Evolutionary conservation across 176 grass and related monocot genomes (phyloP).

Genomic region (Tuctoria greenei): DNA sequence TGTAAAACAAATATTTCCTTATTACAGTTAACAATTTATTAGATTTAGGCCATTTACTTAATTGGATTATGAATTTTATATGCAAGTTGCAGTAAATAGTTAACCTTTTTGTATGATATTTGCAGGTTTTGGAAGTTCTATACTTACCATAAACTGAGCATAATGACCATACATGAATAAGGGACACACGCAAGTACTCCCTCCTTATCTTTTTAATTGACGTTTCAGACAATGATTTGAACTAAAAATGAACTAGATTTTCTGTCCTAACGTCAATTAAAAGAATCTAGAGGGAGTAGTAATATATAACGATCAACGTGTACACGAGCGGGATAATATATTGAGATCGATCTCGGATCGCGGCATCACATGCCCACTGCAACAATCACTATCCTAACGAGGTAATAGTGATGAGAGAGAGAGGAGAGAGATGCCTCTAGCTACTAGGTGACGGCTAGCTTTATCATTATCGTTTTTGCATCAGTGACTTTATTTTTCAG

Average conservation of each 20-base stretch:
- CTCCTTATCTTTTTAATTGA: too few species aligned
- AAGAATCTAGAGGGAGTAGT: too few species aligned
- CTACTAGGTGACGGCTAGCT: constrained; percentile 2
- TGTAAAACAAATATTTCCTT: background rate
- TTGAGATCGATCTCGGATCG: constrained; percentile 38
- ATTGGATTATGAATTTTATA: background rate
- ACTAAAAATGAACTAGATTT: too few species aligned
- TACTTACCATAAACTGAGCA: background rate
- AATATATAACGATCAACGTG: background rate
- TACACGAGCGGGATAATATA: constrained; percentile 16
- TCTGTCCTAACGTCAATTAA: too few species aligned
- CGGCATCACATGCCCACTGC: constrained; percentile 35
- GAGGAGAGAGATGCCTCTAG: constrained; percentile 16
- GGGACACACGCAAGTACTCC: background rate
- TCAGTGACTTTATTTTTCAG: background rate
- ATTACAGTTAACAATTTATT: background rate
- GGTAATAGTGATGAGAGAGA: constrained; percentile 17
- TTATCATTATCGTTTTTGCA: background rate
- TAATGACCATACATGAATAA: background rate
- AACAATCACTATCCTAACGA: constrained; percentile 4
- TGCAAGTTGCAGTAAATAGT: background rate
- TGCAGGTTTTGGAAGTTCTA: background rate
- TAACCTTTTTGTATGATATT: background rate
- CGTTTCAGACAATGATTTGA: too few species aligned
- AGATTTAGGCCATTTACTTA: background rate